Percentiles rank a stretch among this genome's conserved stretches.
phyloP scores from a whole-genome alignment of 2,329 filamentous ascomycete species.

The Paracorniculantispora psalliotae region DNA sequence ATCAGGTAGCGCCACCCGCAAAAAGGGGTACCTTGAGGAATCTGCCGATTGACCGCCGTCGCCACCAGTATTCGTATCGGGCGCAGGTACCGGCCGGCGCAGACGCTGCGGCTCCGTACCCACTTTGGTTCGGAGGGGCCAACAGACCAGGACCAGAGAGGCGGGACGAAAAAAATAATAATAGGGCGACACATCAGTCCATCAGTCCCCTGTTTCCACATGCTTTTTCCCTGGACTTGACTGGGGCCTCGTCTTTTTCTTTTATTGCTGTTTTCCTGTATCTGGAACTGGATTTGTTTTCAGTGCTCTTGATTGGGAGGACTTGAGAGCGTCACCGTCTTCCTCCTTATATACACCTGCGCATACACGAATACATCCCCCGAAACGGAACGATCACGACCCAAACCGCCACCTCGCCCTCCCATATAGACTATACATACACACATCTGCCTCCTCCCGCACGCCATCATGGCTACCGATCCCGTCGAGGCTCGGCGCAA shows the following conservation, averaged over 20 bases:
- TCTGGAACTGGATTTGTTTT: background rate
- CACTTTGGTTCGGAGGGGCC: background rate
- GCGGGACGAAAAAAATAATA: background rate
- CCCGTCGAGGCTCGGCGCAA: slow-evolving; percentile 38
- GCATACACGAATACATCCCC: background rate
- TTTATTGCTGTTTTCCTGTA: background rate
- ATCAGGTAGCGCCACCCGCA: background rate
- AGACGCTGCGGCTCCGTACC: background rate
- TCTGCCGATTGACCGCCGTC: slow-evolving; percentile 3
- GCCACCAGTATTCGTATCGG: slow-evolving; percentile 10
- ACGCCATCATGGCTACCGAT: slow-evolving; percentile 17
- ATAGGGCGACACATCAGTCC: slow-evolving; percentile 7
- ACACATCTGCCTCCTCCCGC: background rate
- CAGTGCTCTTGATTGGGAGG: background rate
- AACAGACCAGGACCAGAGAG: background rate
- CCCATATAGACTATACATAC: background rate
- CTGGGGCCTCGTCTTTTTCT: background rate
- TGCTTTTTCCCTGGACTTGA: slow-evolving; percentile 6
- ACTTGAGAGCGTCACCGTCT: background rate
- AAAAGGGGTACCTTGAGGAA: background rate
- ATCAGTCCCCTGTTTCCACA: slow-evolving; percentile 12
- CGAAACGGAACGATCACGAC: background rate
- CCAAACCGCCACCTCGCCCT: background rate
- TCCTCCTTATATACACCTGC: background rate
- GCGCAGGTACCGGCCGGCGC: background rate